These are phyloP conservation scores for Stagonosporopsis chrysanthemi DNA, from an alignment of 2,329 filamentous ascomycete species.

Conservation along the genomic window DNA sequence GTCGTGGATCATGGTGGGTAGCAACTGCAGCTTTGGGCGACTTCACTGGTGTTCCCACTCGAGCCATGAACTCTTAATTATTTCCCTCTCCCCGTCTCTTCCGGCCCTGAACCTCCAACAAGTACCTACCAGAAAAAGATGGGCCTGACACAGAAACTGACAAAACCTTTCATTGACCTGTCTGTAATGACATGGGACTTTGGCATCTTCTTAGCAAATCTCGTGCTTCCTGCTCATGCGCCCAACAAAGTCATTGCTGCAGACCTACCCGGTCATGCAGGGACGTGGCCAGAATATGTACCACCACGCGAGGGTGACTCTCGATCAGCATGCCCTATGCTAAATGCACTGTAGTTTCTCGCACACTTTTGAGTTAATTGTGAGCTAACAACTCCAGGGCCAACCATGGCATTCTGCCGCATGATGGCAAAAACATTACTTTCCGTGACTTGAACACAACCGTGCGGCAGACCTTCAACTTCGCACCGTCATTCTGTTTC, in stretches of 20 bases:
- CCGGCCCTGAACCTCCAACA: background rate
- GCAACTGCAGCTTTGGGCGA: conserved; percentile 1
- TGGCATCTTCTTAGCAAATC: conserved; percentile 48
- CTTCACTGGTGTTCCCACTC: background rate
- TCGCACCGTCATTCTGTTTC: conserved; percentile 43
- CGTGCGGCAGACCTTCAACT: conserved; percentile 41
- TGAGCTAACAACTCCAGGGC: conserved; percentile 24
- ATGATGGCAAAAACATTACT: conserved; percentile 43
- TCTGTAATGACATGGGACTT: conserved; percentile 52
- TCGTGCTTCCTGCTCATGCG: conserved; percentile 48
- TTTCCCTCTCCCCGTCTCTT: no score
- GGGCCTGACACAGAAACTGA: conserved; percentile 24
- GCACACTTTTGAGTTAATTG: no score
- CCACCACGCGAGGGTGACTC: conserved; percentile 47
- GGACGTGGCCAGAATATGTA: conserved; percentile 50
- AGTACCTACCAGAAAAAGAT: conserved; percentile 5
- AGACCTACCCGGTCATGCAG: conserved; percentile 44
- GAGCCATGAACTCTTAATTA: background rate
- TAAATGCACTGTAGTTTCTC: conserved; percentile 33
- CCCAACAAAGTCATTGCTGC: conserved; percentile 47
- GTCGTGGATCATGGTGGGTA: background rate
- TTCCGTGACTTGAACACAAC: conserved; percentile 37
- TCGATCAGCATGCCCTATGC: conserved; percentile 33
- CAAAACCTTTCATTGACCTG: conserved; percentile 44
- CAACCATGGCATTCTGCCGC: conserved; percentile 45